Conservation (phyloP, 768 basidiomycete genomes). For the Termitomyces sp. region DNA sequence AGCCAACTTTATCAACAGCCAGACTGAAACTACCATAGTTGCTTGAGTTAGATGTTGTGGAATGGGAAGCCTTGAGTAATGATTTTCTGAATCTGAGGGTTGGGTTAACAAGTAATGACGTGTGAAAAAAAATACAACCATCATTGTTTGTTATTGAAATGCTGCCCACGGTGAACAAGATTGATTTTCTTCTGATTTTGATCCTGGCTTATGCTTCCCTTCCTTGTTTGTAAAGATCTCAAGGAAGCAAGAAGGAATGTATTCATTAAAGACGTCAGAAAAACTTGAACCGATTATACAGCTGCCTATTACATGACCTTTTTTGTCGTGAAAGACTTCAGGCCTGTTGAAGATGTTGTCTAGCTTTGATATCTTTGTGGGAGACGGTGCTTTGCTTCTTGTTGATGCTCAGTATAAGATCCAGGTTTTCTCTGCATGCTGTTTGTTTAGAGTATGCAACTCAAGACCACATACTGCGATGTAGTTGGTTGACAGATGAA, state of each 20-base stretch:
- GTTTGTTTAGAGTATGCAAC: constrained; percentile 53
- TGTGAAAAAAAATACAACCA: too few relatives aligned
- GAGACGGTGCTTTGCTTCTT: constrained; percentile 20
- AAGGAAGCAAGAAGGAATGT: constrained; percentile 26
- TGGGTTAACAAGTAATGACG: too few relatives aligned
- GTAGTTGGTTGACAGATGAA: constrained; percentile 56
- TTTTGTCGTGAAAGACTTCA: constrained; percentile 36
- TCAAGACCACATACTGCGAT: constrained; percentile 53
- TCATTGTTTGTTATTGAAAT: too few relatives aligned
- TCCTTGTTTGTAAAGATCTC: too few relatives aligned
- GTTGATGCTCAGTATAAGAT: constrained; percentile 24
- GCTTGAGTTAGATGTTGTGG: too few relatives aligned
- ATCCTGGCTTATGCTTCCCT: too few relatives aligned
- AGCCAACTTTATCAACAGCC: too few relatives aligned
- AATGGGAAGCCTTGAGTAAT: too few relatives aligned
- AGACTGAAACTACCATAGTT: too few relatives aligned
- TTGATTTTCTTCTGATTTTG: too few relatives aligned
- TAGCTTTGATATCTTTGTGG: constrained; percentile 28
- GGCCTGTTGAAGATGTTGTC: constrained; percentile 42
- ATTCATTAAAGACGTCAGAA: constrained; percentile 21
- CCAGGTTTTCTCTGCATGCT: constrained; percentile 53
- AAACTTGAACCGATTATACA: constrained; percentile 49
- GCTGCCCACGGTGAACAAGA: too few relatives aligned
- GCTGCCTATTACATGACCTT: constrained; percentile 30
- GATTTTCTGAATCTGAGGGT: too few relatives aligned